phyloP scores from a whole-genome alignment of 2,329 filamentous ascomycete species.

The Aureobasidium subglaciale region DNA sequence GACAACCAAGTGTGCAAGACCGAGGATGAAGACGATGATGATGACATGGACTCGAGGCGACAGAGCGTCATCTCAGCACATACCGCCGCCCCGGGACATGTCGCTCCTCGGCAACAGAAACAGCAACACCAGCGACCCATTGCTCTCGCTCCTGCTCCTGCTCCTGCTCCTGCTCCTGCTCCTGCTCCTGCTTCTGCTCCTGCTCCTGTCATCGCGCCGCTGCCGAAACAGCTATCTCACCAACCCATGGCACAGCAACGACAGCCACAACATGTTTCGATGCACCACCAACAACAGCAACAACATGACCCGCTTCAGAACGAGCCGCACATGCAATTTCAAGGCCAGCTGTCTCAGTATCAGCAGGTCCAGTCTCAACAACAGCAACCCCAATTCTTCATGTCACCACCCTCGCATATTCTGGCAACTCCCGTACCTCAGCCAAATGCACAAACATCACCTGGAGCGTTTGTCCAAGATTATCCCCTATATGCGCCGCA shows the following conservation, averaged over 20 bases:
- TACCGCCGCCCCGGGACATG: neutral
- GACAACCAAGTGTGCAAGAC: neutral
- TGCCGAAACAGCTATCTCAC: neutral
- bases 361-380: neutral
- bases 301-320: neutral
- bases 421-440: neutral
- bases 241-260: neutral
- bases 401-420: neutral
- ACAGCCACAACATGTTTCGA: too few relatives aligned
- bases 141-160: conserved; percentile 1
- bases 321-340: neutral
- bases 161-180: neutral
- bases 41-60: neutral
- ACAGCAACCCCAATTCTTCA: conserved; percentile 5
- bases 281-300: neutral
- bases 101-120: conserved; percentile 14
- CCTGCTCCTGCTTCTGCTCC: neutral
- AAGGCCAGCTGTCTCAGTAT: neutral
- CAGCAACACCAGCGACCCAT: conserved; percentile 14
- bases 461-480: neutral
- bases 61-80: neutral
- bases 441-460: neutral
- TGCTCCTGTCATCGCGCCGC: neutral
- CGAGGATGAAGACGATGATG: neutral
- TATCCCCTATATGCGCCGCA: conserved; percentile 8